Evolutionary conservation across 2,329 filamentous ascomycete genomes (phyloP).

Genomic region (Penicillium sp.): DNA sequence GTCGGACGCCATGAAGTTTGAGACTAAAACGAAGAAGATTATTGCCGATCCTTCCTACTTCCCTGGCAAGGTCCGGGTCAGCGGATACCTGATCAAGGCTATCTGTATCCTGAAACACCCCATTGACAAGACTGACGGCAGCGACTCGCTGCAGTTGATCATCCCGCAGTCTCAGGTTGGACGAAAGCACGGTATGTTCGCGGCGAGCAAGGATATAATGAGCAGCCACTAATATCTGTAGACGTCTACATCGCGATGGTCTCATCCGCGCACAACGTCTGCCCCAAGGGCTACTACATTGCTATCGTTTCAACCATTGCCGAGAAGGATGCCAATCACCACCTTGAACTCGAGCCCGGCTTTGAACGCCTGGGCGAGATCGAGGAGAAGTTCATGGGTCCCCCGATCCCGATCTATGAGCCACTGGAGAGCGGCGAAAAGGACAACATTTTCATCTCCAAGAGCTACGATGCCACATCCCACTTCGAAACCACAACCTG

Average conservation of each 20-base stretch:
- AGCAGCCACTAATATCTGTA: slow-evolving; percentile 37
- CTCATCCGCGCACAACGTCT: slow-evolving; percentile 94
- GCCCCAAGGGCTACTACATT: slow-evolving; percentile 98
- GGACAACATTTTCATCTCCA: slow-evolving; percentile 95
- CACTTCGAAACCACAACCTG: slow-evolving; percentile 90
- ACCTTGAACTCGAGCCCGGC: slow-evolving; percentile 88
- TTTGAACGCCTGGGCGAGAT: slow-evolving; percentile 89
- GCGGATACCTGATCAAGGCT: slow-evolving; percentile 87
- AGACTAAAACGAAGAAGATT: slow-evolving; percentile 94
- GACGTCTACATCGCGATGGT: slow-evolving; percentile 97
- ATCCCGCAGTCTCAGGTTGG: slow-evolving; percentile 97
- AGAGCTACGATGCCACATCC: slow-evolving; percentile 96
- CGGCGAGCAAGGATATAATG: neutral
- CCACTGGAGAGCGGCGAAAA: slow-evolving; percentile 76
- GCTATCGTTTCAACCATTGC: slow-evolving; percentile 98
- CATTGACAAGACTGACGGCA: slow-evolving; percentile 80
- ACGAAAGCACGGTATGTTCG: slow-evolving; percentile 79
- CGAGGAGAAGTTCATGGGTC: slow-evolving; percentile 95
- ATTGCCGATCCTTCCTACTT: slow-evolving; percentile 97
- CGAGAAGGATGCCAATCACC: slow-evolving; percentile 87
- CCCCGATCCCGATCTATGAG: slow-evolving; percentile 91
- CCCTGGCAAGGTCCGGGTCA: slow-evolving; percentile 79
- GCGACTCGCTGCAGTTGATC: slow-evolving; percentile 90
- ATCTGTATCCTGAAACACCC: slow-evolving; percentile 98
- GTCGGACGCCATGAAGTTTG: slow-evolving; percentile 78